Evolutionary conservation across 805 yeast species (phyloP).

Genomic region (Wickerhamomyces sydowiorum): DNA sequence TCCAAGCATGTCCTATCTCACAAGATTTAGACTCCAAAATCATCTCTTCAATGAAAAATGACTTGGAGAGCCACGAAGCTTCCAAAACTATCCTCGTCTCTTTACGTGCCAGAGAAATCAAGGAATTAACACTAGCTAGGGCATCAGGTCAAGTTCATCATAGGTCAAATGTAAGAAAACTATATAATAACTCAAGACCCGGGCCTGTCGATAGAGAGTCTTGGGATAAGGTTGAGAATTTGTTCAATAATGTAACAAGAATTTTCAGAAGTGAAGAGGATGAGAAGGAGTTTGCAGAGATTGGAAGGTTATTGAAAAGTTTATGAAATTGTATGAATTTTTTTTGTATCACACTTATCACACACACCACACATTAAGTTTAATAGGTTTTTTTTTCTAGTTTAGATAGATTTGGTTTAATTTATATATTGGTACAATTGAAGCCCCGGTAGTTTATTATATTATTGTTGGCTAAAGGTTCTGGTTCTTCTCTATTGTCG

Average conservation of each 20-base stretch:
- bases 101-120: constrained; percentile 31
- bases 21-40: constrained; percentile 46
- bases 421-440: too few species aligned
- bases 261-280: not conserved
- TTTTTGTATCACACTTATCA: too few species aligned
- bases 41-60: constrained; percentile 46
- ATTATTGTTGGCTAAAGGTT: too few species aligned
- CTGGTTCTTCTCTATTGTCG: too few species aligned
- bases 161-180: constrained; percentile 6
- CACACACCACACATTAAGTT: too few species aligned
- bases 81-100: constrained; percentile 28
- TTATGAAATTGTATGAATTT: not conserved
- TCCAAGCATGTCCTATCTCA: constrained; percentile 49
- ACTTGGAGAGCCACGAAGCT: constrained; percentile 25
- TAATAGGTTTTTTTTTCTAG: too few species aligned
- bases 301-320: not conserved
- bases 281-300: not conserved
- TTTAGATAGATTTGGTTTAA: too few species aligned
- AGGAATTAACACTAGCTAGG: constrained; percentile 25
- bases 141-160: constrained; percentile 7
- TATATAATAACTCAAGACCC: constrained; percentile 9
- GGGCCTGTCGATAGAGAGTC: constrained; percentile 3
- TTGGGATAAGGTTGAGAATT: constrained; percentile 6
- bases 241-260: constrained; percentile 5
- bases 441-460: too few species aligned